Evolutionary conservation across 805 yeast species (phyloP).

Genomic region (Nakazawaea sp.): DNA sequence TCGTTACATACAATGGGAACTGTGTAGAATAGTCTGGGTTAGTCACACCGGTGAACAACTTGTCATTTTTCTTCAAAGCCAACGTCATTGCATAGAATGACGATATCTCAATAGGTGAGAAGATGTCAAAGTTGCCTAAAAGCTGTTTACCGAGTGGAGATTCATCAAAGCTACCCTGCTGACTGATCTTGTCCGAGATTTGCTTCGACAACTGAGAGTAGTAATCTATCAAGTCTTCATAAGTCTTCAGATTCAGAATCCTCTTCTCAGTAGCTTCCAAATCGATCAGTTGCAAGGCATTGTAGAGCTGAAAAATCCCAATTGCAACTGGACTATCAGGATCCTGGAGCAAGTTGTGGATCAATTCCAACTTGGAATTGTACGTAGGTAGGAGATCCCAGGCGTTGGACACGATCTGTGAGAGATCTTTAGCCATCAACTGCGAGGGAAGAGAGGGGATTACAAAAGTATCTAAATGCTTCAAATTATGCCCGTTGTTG

Average conservation of each 20-base stretch:
- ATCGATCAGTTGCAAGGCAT: conserved; percentile 27
- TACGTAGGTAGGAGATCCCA: conserved; percentile 25
- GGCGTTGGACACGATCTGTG: conserved; percentile 18
- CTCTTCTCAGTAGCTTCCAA: conserved; percentile 20
- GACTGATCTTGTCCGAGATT: conserved; percentile 14
- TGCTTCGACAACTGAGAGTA: conserved; percentile 18
- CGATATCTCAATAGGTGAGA: conserved; percentile 17
- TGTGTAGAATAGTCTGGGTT: conserved; percentile 23
- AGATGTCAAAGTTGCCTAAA: conserved; percentile 16
- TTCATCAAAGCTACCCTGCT: conserved; percentile 22
- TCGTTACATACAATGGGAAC: conserved; percentile 36
- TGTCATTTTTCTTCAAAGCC: conserved; percentile 41
- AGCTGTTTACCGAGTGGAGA: conserved; percentile 19
- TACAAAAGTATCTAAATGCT: conserved; percentile 18
- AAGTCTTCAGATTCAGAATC: conserved; percentile 15
- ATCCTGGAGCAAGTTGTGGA: conserved; percentile 27
- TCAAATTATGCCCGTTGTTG: conserved; percentile 14
- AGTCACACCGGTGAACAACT: conserved; percentile 33
- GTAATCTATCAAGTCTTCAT: conserved; percentile 17
- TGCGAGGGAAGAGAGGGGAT: conserved; percentile 25
- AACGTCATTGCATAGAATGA: conserved; percentile 38
- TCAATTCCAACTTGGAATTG: conserved; percentile 26
- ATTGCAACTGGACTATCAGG: conserved; percentile 34
- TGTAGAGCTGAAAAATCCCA: conserved; percentile 29
- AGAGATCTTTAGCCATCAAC: conserved; percentile 20